Conservation (phyloP, 805 yeast species). For the Vanderwaltozyma yarrowii region DNA sequence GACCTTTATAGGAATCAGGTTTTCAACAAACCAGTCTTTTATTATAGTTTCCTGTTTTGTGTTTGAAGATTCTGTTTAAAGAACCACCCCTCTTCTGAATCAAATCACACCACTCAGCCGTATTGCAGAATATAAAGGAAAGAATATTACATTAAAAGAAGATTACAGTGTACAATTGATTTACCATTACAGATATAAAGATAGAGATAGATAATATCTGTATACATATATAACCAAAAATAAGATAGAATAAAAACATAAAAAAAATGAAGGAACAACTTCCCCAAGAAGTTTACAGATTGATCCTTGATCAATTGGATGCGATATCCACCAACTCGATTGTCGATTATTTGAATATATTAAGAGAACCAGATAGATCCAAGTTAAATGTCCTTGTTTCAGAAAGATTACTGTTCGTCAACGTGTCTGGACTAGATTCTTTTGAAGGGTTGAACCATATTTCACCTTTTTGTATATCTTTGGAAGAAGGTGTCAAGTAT, state of each 20-base stretch:
- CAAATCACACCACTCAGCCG: neutral
- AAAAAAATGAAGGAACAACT: neutral
- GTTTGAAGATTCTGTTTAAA: too few relatives aligned
- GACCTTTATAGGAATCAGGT: too few relatives aligned
- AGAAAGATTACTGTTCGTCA: neutral
- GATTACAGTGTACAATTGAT: too few relatives aligned
- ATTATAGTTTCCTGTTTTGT: too few relatives aligned
- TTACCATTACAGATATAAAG: too few relatives aligned
- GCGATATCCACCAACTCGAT: neutral
- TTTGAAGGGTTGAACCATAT: neutral
- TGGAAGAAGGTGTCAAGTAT: too few relatives aligned
- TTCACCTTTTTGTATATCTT: neutral
- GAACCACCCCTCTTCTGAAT: too few relatives aligned
- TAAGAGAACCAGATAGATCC: neutral
- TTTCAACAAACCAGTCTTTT: too few relatives aligned
- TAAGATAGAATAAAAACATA: too few relatives aligned
- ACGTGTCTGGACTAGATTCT: neutral
- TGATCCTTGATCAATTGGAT: constrained; percentile 2
- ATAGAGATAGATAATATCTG: too few relatives aligned
- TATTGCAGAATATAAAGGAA: too few relatives aligned
- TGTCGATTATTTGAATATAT: constrained; percentile 1
- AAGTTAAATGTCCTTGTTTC: neutral
- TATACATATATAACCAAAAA: too few relatives aligned
- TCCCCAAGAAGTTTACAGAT: constrained; percentile 1
- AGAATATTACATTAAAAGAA: neutral